These are phyloP conservation scores for Camelina sativa DNA, from an alignment of 345 rosid genomes.

Conservation along the genomic window DNA sequence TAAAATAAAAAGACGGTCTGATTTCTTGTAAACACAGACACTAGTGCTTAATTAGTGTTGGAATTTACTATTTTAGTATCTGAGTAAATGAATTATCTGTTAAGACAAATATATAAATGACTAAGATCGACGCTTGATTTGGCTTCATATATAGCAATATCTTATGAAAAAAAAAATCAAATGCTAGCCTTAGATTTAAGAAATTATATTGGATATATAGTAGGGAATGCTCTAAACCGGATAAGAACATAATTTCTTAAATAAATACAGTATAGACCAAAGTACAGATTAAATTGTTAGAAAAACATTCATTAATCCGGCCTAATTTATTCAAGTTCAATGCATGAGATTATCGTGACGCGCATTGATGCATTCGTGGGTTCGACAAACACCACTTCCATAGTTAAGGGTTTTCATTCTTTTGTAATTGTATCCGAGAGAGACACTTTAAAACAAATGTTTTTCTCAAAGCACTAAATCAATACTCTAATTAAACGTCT, in stretches of 20 bases:
- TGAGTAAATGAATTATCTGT: conserved; percentile 1
- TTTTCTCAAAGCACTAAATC: not conserved
- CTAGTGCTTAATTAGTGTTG: not conserved
- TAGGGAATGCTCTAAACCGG: conserved; percentile 1
- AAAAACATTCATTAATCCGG: not conserved
- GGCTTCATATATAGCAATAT: not conserved
- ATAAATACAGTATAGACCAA: not conserved
- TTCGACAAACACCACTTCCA: conserved; percentile 39
- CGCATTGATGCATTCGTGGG: conserved; percentile 51
- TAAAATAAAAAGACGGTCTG: not conserved
- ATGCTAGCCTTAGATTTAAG: conserved; percentile 8
- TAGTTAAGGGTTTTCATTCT: conserved; percentile 24
- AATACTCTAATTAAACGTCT: not conserved
- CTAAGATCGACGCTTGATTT: not conserved
- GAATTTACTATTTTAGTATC: conserved; percentile 13
- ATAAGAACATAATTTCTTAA: conserved; percentile 28
- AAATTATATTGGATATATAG: conserved; percentile 17
- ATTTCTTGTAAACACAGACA: not conserved
- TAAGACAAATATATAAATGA: too few species aligned
- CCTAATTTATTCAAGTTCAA: conserved; percentile 37
- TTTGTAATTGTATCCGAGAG: conserved; percentile 25
- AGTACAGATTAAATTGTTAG: not conserved
- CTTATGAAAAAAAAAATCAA: not conserved
- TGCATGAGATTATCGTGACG: conserved; percentile 49
- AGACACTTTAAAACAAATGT: conserved; percentile 15